phyloP scores from a whole-genome alignment of 768 basidiomycete species.

The Pulveroboletus frians region DNA sequence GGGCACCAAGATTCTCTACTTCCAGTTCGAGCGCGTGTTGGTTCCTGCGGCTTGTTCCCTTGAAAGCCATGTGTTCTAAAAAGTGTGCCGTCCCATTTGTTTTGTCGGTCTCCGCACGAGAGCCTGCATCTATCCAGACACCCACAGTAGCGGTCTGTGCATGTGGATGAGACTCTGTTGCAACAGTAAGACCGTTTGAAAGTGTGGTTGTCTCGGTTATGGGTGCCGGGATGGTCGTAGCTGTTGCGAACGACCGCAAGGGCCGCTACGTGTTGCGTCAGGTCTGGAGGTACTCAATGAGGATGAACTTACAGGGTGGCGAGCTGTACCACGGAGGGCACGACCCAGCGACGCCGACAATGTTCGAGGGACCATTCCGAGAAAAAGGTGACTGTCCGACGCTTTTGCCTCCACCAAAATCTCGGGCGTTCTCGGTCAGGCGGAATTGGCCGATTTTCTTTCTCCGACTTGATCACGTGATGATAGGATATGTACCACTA shows the following conservation, averaged over 20 bases:
- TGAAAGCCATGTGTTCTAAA: constrained; percentile 98
- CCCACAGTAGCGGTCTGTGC: constrained; percentile 98
- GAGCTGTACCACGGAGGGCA: constrained; percentile 35
- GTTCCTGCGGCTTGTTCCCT: constrained; percentile 83
- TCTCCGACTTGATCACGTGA: constrained; percentile 20
- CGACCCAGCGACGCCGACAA: constrained; percentile 42
- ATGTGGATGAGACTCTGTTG: constrained; percentile 84
- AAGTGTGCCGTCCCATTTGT: constrained; percentile 98
- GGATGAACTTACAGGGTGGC: constrained; percentile 31
- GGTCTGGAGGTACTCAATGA: neutral
- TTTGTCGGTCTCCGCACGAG: constrained; percentile 90
- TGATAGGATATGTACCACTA: neutral
- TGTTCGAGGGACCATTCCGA: constrained; percentile 43
- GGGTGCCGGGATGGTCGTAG: constrained; percentile 60
- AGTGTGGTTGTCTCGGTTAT: constrained; percentile 89
- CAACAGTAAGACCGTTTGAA: constrained; percentile 91
- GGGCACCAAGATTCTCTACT: constrained; percentile 96
- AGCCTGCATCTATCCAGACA: constrained; percentile 98
- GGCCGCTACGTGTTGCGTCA: constrained; percentile 36
- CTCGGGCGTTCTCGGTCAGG: constrained; percentile 30
- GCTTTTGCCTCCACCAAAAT: constrained; percentile 9
- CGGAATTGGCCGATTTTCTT: constrained; percentile 24
- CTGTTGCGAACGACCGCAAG: constrained; percentile 71
- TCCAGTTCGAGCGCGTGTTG: constrained; percentile 93
- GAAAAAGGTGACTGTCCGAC: constrained; percentile 14